Evolutionary conservation across 495 filamentous ascomycete genomes (phyloP), one percentile per base, ranked within the genome.

Genomic region (Chaetomium fimeti): DNA sequence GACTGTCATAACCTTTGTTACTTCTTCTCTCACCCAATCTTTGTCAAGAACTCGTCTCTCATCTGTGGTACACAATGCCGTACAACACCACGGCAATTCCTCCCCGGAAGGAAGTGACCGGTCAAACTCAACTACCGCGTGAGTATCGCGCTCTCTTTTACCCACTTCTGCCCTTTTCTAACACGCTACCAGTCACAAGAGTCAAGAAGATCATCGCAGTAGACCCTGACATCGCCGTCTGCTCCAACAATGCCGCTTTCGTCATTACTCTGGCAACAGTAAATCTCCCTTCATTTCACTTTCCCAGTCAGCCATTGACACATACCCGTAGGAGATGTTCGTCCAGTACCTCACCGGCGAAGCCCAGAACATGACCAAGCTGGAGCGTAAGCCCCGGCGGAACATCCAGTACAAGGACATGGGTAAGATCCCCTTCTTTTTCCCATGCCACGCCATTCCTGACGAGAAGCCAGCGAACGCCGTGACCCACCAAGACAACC

Each of bases 381-480:
- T 91, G 5, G 94, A 97, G 74, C 83, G 88, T 61, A 97, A 97
- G 75, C 93, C 93, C 29, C 84, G 94, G 45, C 88, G 93, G 67
- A 96, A 93, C 62, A 88, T 98, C 67, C 95, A 98, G 75, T 98
- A 98, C 82, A 92, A 90, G 74, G 94, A 98, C 76, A 81, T 98
- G 18, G 88, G 89, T 93, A 76, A 28, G 66, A 66, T 2, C 13
- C 24, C 25, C 18, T 2, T 57, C 8, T 3, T 42, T 11, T 22
- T 29, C 29, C 25, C 32, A 12, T 5, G 3, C 2, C 3, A 1
- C 25, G 22, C 22, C 9, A 49, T 13, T 20, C 8, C 20, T 40
- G 24, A 36, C 58, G 40, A 22, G 18, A 25, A 22, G 7, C 15
- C 58, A 90, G 92, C 94, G 60, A 90, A 86, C 70, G 93, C 94